phyloP scores from a whole-genome alignment of 768 basidiomycete species.

The Tricholoma bakamatsutake region DNA sequence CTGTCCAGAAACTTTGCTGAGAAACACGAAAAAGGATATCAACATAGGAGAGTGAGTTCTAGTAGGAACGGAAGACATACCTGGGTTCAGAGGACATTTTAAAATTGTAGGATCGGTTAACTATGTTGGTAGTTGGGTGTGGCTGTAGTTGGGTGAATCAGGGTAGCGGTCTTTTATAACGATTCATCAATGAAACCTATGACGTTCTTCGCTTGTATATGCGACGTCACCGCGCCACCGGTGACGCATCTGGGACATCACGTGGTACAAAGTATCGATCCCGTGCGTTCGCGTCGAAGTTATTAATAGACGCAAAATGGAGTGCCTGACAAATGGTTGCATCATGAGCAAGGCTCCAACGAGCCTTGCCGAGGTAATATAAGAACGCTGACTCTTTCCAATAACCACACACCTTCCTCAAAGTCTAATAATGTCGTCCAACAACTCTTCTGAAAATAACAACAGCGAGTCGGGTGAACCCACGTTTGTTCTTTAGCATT shows the following conservation, averaged over 20 bases:
- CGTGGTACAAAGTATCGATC: neutral
- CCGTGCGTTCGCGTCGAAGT: neutral
- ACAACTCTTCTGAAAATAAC: constrained; percentile 12
- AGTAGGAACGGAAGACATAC: neutral
- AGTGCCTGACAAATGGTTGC: neutral
- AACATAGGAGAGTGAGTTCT: neutral
- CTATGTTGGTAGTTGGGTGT: neutral
- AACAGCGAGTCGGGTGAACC: constrained; percentile 22
- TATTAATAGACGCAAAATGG: too few relatives aligned
- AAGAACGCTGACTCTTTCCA: neutral
- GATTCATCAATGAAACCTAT: neutral
- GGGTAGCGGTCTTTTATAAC: neutral
- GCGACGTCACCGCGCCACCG: too few relatives aligned
- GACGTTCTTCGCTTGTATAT: too few relatives aligned
- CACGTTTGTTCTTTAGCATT: constrained; percentile 15
- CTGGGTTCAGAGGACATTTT: neutral
- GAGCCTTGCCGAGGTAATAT: neutral
- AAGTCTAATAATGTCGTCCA: constrained; percentile 10
- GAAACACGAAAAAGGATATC: neutral
- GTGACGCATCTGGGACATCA: neutral
- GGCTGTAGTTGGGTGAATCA: neutral
- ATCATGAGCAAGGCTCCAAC: neutral
- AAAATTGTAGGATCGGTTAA: neutral
- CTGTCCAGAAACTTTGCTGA: constrained; percentile 12
- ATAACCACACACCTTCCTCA: neutral